Base-by-base conservation (phyloP, 2,329 filamentous ascomycete genomes). In the Colletotrichum sidae region DNA sequence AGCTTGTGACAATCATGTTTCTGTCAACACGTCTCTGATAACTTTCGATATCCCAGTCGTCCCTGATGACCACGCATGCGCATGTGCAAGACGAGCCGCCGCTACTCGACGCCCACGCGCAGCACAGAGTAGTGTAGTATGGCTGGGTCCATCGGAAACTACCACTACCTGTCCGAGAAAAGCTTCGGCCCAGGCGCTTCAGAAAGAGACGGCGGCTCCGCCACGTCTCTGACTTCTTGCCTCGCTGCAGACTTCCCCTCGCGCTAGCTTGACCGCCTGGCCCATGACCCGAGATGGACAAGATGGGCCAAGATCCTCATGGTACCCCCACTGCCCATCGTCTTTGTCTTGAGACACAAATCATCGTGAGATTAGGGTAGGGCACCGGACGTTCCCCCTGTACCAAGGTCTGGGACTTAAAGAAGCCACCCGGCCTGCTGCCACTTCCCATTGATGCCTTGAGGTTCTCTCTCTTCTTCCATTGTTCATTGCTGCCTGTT, bases 361-460 rank as follows among this genome's bases (percentile, higher is more conserved):
- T 46, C 56, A 67, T 67, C 60, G 49, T 59, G 55, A 60, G 54
- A 59, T 59, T 67, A 67, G 60, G 64, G 54, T 42, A 65, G 58
- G 52, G 58, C 52, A 65, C 46, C 47, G n/a, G 11, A 33, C 15
- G 13, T 15, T 35, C 10, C 49, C 42, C 51, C 42, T 35, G 46
- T 47, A 41, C 57, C 15, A 25, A 47, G n/a, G 9, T 17, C 13
- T 11, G 17, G 42, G 34, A 38, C 51, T 39, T 65, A 65, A 61
- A 65, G 62, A 46, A 51, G 9, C 8, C 38, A 9, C 5, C 17
- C 39, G 52, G 33, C 17, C 39, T 39, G 11, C n/a, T 25, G n/a
- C 35, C 46, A 17, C n/a, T n/a, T n/a, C 35, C 7, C 9, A 13
- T 2, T 2, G 1, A 33, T 53, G 10, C 35, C 11, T 7, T 2